Evolutionary conservation across 176 grass and related monocot species (phyloP).

Genomic region (Panicum miliaceum): DNA sequence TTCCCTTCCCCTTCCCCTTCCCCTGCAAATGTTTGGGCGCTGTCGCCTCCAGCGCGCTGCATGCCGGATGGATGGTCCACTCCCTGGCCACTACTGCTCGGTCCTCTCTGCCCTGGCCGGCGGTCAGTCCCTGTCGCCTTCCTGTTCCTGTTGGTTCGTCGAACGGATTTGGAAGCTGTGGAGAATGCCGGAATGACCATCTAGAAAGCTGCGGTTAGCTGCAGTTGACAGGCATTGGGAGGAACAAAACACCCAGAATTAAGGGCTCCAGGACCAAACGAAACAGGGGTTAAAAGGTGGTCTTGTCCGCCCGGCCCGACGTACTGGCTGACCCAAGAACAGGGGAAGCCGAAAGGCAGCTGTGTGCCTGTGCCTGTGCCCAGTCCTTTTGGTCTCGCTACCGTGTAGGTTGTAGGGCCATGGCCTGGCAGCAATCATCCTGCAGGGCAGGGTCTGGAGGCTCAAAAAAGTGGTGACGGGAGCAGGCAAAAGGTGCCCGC

Average conservation of each 20-base stretch:
- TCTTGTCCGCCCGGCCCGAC: neutral
- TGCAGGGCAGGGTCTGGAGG: no score
- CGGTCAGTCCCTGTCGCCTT: conserved; percentile 20
- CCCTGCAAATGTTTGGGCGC: conserved; percentile 7
- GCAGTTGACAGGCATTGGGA: neutral
- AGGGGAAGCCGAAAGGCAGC: conserved; percentile 26
- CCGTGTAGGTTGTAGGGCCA: neutral
- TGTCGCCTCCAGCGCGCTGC: neutral
- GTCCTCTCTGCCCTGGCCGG: conserved; percentile 7
- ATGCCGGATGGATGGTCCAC: conserved; percentile 19
- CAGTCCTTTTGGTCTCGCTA: conserved; percentile 15
- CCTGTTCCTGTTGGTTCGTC: neutral
- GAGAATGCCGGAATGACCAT: no score
- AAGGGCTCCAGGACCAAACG: neutral
- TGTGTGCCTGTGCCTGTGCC: neutral
- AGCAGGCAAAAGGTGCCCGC: neutral
- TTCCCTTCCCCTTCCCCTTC: neutral
- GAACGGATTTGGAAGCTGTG: neutral
- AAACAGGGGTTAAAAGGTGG: conserved; percentile 8
- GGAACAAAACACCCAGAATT: neutral
- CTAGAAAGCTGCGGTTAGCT: neutral
- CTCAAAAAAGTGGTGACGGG: neutral
- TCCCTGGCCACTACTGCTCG: neutral
- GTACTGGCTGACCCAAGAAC: neutral
- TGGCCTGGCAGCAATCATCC: conserved; percentile 5